These are phyloP conservation scores for Lenwebbia sp. DNA, from an alignment of 345 rosid species.

Conservation along the genomic window DNA sequence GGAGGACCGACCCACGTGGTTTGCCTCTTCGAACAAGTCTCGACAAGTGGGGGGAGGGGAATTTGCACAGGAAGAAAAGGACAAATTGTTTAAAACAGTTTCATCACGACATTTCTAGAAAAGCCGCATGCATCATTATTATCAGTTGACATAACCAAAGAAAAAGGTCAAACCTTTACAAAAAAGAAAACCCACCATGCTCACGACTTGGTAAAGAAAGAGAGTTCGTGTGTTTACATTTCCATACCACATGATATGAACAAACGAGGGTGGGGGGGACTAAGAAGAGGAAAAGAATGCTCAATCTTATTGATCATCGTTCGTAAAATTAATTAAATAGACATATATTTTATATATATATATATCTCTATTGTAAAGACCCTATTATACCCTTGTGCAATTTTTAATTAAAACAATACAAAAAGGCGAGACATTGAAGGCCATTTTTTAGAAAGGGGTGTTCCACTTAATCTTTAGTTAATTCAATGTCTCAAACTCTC, in stretches of 20 bases:
- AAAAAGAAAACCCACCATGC: background rate
- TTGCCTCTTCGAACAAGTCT: background rate
- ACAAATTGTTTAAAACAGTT: background rate
- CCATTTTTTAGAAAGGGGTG: background rate
- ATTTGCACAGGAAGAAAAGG: background rate
- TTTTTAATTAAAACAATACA: constrained; percentile 9
- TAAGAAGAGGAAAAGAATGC: background rate
- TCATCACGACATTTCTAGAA: background rate
- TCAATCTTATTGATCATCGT: constrained; percentile 9
- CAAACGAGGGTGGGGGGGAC: background rate
- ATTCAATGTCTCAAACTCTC: constrained; percentile 22
- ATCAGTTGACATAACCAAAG: too few species aligned
- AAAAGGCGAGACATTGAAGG: constrained; percentile 5
- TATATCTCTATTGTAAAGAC: constrained; percentile 3
- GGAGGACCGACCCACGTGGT: background rate
- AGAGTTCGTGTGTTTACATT: background rate
- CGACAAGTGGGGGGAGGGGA: background rate
- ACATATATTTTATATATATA: background rate
- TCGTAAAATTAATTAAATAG: constrained; percentile 10
- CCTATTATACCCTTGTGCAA: constrained; percentile 9
- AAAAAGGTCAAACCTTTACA: background rate
- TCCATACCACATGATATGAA: background rate
- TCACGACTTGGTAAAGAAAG: background rate
- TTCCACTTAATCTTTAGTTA: constrained; percentile 10
- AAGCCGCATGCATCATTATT: background rate